Base-by-base conservation (phyloP, 192 early-diverging fungal species). In the Entomortierella parvispora region DNA sequence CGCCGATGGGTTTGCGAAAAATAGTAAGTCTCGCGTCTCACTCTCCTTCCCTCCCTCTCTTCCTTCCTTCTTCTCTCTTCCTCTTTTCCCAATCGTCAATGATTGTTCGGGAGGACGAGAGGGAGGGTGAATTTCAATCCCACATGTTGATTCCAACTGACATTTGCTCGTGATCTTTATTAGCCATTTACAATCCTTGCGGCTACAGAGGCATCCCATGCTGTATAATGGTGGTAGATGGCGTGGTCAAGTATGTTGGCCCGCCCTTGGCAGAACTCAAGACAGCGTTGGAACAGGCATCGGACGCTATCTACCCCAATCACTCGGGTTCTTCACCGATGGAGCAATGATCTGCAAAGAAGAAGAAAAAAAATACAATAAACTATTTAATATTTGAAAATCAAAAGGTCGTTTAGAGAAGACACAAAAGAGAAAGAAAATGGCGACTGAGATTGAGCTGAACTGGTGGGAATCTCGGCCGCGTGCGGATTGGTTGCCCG, bases 191-290 rank as follows among this genome's bases (percentile, higher is more conserved):
- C 60, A 77, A 77, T 22, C 43, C 65, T 43, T 33, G 50, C 37
- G 72, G 72, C 10, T 77, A 77, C 65, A 77, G 44, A 22, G 72
- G 46, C 14, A 77, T 77, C 25, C 72, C 72, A 9, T 68, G 65
- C 44, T 52, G 59, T 14, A 59, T 68, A 15, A 18, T 77, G 5
- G 18, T 77, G 43, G 60, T 68, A 11, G 72, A 77, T 25, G 65
- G 74, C 5, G 42, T 77, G 8, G 65, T 77, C 0, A 37, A 53
- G n/a, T 77, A 58, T 51, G 65, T 77, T 20, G 65, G 65, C 31
- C 68, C 74, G 20, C 74, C 74, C 5, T 12, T 77, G 33, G 42
- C 43, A 1, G 55, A 37, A 12, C 58, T 77, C 53, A 57, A 42
- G 53, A 23, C 64, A 12, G 65, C 40, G 22, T 37, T 77, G 20